Conservation (phyloP, 345 rosid species). For the Gynandropsis gynandra region DNA sequence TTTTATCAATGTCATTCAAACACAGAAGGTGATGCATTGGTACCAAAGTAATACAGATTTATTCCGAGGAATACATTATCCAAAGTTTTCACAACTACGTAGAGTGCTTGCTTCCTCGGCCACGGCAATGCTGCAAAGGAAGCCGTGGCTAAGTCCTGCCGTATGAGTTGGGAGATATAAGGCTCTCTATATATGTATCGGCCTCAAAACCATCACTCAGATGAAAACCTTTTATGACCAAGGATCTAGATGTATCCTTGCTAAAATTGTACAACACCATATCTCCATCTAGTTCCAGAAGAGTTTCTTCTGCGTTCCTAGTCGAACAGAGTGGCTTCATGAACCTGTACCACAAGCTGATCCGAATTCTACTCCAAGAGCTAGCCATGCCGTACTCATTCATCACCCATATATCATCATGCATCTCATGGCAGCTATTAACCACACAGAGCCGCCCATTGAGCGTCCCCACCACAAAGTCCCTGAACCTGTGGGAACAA, state of each 20-base stretch:
- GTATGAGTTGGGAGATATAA: conserved; percentile 33
- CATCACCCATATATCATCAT: conserved; percentile 40
- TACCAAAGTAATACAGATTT: no score
- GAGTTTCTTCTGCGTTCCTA: conserved; percentile 23
- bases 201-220: conserved; percentile 36
- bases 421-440: conserved; percentile 27
- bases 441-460: conserved; percentile 31
- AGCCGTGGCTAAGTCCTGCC: no score
- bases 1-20: no score
- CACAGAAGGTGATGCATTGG: no score
- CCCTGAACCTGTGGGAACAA: conserved; percentile 25
- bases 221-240: conserved; percentile 31
- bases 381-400: conserved; percentile 24
- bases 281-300: conserved; percentile 38
- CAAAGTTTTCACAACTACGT: background rate
- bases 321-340: conserved; percentile 39
- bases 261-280: conserved; percentile 34
- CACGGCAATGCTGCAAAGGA: no score
- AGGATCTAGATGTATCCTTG: conserved; percentile 14
- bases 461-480: conserved; percentile 27
- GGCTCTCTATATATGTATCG: conserved; percentile 37
- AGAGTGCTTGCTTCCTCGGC: background rate
- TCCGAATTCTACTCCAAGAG: conserved; percentile 32
- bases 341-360: conserved; percentile 27
- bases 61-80: no score